These are phyloP conservation scores for Populus euphratica DNA, from an alignment of 345 rosid genomes.

Conservation along the genomic window DNA sequence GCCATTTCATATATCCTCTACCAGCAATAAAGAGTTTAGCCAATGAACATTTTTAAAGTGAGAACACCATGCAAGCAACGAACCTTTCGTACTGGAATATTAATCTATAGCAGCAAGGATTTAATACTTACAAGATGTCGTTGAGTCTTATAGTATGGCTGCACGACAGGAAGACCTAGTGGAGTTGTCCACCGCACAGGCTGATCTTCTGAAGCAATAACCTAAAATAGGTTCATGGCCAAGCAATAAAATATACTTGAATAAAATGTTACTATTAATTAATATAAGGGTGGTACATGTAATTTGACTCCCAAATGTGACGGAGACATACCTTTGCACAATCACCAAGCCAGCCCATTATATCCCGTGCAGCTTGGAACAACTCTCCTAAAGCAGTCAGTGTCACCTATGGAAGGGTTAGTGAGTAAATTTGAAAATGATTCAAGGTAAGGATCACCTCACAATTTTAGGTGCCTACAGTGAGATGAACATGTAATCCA, in stretches of 20 bases:
- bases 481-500: not conserved
- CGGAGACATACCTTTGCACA: constrained; percentile 69
- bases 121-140: constrained; percentile 65
- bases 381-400: constrained; percentile 84
- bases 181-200: constrained; percentile 94
- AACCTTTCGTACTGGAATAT: not conserved
- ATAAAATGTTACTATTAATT: not conserved
- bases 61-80: not conserved
- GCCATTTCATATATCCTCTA: not conserved
- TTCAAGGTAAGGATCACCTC: not conserved
- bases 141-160: constrained; percentile 79
- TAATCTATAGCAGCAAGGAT: not conserved
- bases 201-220: constrained; percentile 76
- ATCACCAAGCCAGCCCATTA: constrained; percentile 94
- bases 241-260: constrained; percentile 3
- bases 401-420: constrained; percentile 55
- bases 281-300: not conserved
- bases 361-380: constrained; percentile 91
- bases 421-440: constrained; percentile 11
- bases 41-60: not conserved
- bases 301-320: constrained; percentile 1
- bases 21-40: not conserved
- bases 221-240: constrained; percentile 36
- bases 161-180: constrained; percentile 94
- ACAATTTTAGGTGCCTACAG: not conserved